Base-by-base conservation (phyloP, 2,329 filamentous ascomycete genomes). In the Aspergillus vadensis region DNA sequence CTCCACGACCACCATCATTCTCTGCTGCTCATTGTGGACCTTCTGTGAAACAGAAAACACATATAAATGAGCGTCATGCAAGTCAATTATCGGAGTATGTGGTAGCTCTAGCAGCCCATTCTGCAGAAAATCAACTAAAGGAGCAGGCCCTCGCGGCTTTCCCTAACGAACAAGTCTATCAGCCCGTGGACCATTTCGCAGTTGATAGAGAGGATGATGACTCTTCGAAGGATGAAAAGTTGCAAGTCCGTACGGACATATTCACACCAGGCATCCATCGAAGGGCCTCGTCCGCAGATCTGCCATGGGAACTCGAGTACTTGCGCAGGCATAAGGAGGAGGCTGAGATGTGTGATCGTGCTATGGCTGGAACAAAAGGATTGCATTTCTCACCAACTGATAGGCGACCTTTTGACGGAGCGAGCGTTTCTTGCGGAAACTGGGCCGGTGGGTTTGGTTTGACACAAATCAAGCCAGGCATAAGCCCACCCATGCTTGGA, bases 401-500 rank as follows among this genome's bases (percentile, higher is more conserved):
- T 72, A 54, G 32, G 19, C 41, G 44, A 27, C 7, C 36, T 55
- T 55, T 62, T 14, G 58, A 53, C 39, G 57, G 52, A 39, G 8
- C 36, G 39, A 57, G 50, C 5, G 55, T 47, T 27, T 63, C 27
- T 55, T 66, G 54, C 44, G 58, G 51, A 62, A 61, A 17, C 63
- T 44, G 67, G 68, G 66, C 68, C 55, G 66, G 66, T 43, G 62
- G 65, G 27, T 49, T 61, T 12, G 65, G 65, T n/a, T 67, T 86
- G 41, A 78, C 82, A 62, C 80, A 81, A 25, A 84, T 86, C 79
- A 82, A 82, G 21, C 87, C 87, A 62, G 80, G 81, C 47, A 83
- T 83, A 25, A 84, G 83, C 44, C 94, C 94, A 43, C 94, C 94
- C 9, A 96, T 98, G 92, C 85, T 97, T 10, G 94, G 94, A 58